Conservation (phyloP, 192 early-diverging fungal species). For the Linnemannia hyalina region DNA sequence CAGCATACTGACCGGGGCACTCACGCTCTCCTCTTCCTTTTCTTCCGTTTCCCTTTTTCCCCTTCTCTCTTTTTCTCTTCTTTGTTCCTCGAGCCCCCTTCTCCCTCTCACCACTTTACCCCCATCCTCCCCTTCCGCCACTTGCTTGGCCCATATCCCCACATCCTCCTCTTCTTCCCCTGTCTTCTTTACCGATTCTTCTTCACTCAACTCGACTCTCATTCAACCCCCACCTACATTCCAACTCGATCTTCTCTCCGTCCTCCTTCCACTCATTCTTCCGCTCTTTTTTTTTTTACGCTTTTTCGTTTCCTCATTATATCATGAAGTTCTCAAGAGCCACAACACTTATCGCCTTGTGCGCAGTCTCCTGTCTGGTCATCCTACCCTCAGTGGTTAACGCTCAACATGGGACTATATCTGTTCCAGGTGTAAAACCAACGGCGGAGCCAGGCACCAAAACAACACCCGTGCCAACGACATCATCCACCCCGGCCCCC, state of each 20-base stretch:
- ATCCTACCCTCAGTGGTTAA: not conserved
- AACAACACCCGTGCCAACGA: not conserved
- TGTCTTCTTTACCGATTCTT: not conserved
- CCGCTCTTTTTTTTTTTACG: conserved; percentile 5
- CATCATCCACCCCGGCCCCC: no score
- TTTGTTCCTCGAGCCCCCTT: conserved; percentile 4
- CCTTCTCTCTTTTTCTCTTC: not conserved
- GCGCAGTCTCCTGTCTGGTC: conserved; percentile 12
- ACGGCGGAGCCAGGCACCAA: not conserved
- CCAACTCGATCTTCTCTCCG: not conserved
- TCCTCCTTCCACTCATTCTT: conserved; percentile 7
- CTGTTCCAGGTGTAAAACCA: no score
- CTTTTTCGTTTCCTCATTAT: not conserved
- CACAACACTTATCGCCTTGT: conserved; percentile 15
- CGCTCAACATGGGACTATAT: no score
- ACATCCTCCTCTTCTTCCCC: not conserved
- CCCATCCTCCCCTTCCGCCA: conserved; percentile 12
- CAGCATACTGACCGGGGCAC: not conserved
- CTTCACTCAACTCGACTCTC: not conserved
- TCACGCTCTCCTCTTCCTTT: not conserved
- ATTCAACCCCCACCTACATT: not conserved
- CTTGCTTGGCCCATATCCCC: conserved; percentile 2
- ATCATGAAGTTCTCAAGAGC: conserved; percentile 38
- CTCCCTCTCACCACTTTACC: not conserved
- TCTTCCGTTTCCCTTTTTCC: not conserved